These are phyloP conservation scores for Metschnikowia vanudenii DNA, from an alignment of 805 yeast genomes.

Conservation along the genomic window DNA sequence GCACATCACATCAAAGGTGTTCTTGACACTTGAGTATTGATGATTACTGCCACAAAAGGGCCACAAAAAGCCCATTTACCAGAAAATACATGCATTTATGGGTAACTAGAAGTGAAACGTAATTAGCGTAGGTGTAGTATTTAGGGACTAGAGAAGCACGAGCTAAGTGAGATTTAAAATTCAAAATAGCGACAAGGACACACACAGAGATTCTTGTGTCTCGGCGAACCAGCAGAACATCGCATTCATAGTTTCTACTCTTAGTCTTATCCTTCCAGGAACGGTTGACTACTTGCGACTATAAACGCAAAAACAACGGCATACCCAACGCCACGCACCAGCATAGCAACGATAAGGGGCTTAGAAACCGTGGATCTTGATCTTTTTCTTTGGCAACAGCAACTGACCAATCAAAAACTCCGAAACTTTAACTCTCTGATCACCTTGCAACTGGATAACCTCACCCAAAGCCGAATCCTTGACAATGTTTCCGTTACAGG, in stretches of 20 bases:
- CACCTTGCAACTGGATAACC: constrained; percentile 97
- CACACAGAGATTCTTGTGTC: too few relatives aligned
- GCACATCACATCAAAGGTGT: too few relatives aligned
- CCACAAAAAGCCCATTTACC: too few relatives aligned
- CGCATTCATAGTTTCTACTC: not conserved
- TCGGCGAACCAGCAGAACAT: too few relatives aligned
- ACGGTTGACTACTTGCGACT: constrained; percentile 4
- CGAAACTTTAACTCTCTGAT: constrained; percentile 94
- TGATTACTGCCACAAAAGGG: too few relatives aligned
- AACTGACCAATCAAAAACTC: constrained; percentile 87
- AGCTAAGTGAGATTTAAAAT: too few relatives aligned
- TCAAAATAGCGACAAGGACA: too few relatives aligned
- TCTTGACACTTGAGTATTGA: too few relatives aligned
- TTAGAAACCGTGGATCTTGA: constrained; percentile 97
- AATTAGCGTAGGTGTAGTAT: too few relatives aligned
- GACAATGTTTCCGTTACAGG: constrained; percentile 97
- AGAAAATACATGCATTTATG: too few relatives aligned
- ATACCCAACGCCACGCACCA: not conserved
- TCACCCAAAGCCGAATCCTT: constrained; percentile 96
- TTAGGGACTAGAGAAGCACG: too few relatives aligned
- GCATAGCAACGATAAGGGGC: not conserved
- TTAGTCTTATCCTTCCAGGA: not conserved
- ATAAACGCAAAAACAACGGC: constrained; percentile 4
- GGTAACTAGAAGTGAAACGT: too few relatives aligned
- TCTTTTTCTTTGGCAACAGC: constrained; percentile 90